Percentiles rank a stretch among this genome's conserved stretches.
Evolutionary conservation across 148 eudicot genomes (phyloP).

Genomic region (Camellia granthamiana): DNA sequence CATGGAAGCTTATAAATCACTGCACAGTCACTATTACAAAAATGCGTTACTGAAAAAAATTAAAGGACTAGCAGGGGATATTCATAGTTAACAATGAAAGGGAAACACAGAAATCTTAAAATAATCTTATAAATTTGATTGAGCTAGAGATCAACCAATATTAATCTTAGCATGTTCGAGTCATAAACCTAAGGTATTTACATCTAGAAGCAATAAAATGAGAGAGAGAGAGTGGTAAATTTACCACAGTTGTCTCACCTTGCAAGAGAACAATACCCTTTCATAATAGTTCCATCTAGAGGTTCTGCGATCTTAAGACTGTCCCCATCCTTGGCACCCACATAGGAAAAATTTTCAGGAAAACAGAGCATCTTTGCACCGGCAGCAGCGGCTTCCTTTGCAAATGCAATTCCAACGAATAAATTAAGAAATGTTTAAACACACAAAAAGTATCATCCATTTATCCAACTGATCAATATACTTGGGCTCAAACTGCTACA

Average conservation of each 20-base stretch:
- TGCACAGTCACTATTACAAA: background rate
- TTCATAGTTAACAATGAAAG: background rate
- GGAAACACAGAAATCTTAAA: background rate
- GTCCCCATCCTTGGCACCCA: constrained; percentile 62
- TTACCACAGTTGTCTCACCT: constrained; percentile 34
- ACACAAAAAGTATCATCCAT: background rate
- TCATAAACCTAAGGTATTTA: background rate
- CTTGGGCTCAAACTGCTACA: background rate
- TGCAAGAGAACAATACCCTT: constrained; percentile 76
- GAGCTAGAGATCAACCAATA: background rate
- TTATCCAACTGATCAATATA: background rate
- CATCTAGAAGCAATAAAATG: constrained; percentile 7
- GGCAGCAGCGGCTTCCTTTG: constrained; percentile 80
- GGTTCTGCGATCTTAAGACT: constrained; percentile 71
- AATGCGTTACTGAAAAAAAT: background rate
- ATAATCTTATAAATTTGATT: background rate
- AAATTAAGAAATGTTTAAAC: background rate
- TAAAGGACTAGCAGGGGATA: background rate
- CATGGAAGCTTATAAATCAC: background rate
- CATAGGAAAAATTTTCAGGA: constrained; percentile 87
- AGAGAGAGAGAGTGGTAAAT: background rate
- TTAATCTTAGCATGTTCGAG: background rate
- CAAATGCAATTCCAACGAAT: constrained; percentile 14
- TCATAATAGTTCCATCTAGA: constrained; percentile 82
- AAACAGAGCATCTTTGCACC: constrained; percentile 87